Percentiles rank a stretch among this genome's conserved stretches.
These are phyloP conservation scores for Fusarium caatingaense DNA, from an alignment of 2,329 filamentous ascomycete genomes.

Conservation along the genomic window DNA sequence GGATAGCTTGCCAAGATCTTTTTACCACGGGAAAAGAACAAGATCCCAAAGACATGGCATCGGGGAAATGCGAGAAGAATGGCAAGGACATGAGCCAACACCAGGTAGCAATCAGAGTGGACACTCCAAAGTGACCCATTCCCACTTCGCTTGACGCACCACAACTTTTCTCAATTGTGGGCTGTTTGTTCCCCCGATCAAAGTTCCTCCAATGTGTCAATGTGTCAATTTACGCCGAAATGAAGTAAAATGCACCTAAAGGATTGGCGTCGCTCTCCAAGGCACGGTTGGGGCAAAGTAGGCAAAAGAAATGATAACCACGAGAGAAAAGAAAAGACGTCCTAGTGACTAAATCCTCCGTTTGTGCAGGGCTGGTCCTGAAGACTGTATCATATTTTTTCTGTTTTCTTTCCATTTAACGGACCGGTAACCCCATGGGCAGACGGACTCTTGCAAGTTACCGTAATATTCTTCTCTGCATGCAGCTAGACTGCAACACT, in stretches of 20 bases:
- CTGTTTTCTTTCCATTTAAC: slow-evolving; percentile 1
- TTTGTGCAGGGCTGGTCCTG: too few relatives aligned
- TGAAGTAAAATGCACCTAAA: background rate
- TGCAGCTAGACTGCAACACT: background rate
- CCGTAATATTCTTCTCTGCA: background rate
- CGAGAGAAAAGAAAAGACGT: background rate
- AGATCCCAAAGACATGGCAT: background rate
- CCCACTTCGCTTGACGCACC: background rate
- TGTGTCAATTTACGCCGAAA: background rate
- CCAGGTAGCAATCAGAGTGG: slow-evolving; percentile 22
- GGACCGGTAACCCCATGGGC: background rate
- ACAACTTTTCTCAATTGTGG: slow-evolving; percentile 4
- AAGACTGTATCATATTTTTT: background rate
- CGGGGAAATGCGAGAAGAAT: background rate
- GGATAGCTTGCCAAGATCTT: background rate
- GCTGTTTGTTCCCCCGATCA: slow-evolving; percentile 7
- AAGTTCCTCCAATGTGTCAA: background rate
- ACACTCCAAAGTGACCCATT: background rate
- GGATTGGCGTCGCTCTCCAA: background rate
- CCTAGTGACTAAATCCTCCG: background rate
- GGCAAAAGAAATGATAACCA: background rate
- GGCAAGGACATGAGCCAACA: background rate
- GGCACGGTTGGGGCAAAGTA: background rate
- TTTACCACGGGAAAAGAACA: background rate
- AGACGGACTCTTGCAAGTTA: too few relatives aligned